Conservation (phyloP, 495 filamentous ascomycete species). For the Hypoxylon perforatum region DNA sequence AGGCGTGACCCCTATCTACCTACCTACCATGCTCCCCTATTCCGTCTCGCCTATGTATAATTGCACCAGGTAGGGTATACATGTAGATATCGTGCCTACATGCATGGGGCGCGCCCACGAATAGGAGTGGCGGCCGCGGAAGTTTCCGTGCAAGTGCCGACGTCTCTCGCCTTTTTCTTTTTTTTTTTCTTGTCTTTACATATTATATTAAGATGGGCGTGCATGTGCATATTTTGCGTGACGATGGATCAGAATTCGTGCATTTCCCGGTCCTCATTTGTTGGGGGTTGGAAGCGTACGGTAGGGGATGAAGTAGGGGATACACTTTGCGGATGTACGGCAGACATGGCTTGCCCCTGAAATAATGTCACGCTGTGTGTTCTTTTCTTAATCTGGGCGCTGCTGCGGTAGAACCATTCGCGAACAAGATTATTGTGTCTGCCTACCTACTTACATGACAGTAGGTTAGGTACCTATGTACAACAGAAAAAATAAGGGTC, state of each 20-base stretch:
- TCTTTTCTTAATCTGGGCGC: no score
- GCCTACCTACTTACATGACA: constrained; percentile 18
- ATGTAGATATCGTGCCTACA: background rate
- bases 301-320: background rate
- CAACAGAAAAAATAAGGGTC: background rate
- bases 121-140: constrained; percentile 8
- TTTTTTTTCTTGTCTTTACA: no score
- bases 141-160: constrained; percentile 24
- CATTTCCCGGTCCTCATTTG: background rate
- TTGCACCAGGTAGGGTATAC: no score
- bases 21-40: background rate
- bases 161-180: background rate
- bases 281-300: background rate
- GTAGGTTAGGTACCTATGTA: constrained; percentile 1
- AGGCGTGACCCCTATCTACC: background rate
- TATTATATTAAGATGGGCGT: constrained; percentile 28
- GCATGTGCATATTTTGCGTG: constrained; percentile 6
- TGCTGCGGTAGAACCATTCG: no score
- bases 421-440: no score
- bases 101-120: background rate
- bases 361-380: background rate
- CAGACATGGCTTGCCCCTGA: constrained; percentile 12
- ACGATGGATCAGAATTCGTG: background rate
- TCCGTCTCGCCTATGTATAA: background rate
- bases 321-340: constrained; percentile 14